Base-by-base conservation (phyloP, 805 yeast species). In the Spathaspora girioi region DNA sequence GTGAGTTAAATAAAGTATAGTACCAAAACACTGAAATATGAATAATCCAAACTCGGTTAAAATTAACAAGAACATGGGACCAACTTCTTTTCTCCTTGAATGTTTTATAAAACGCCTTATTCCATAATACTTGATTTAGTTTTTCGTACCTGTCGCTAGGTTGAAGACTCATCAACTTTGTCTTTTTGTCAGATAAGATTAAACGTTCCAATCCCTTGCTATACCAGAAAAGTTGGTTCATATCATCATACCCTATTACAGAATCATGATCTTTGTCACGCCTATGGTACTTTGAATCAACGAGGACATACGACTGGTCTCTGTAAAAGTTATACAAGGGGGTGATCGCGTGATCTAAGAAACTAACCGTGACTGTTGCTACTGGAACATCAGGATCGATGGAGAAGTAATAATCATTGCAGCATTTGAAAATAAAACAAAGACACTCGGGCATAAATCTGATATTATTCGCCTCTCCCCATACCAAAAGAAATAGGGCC, bases 381-480 rank as follows among this genome's bases (percentile, higher is more conserved):
- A 69, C 63, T 29, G 75, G 58, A 17, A 46, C 58, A 27, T 63
- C 63, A 9, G 66, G 48, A 51, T 74, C 76, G 14, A 79, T 63
- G 0, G 84, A 76, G 56, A 79, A 80, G 57, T 77, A 86, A 57
- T 78, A 78, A 60, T 87, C 92, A 46, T 80, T 78, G 47, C 96
- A 89, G 58, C 96, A 86, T 60, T 89, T 88, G 71, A 84, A 89
- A 23, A 90, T 80, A 58, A 91, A 90, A 54, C 96, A 89, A 19
- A 90, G 63, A 59, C 96, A 89, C 62, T 90, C 97, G 0, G 97
- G 97, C 83, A 90, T 84, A 59, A 87, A 90, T 55, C 97, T 75
- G 2, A 90, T 63, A 58, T 89, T 91, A 61, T 87, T 89, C 0
- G 96, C 90, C 63, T 90, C 97, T 0, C 96, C 96, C 97, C 97